Percentiles rank a stretch among this genome's conserved stretches.
phyloP scores from a whole-genome alignment of 1,284 basidiomycete genomes.

The Fomitiporia mediterranea region DNA sequence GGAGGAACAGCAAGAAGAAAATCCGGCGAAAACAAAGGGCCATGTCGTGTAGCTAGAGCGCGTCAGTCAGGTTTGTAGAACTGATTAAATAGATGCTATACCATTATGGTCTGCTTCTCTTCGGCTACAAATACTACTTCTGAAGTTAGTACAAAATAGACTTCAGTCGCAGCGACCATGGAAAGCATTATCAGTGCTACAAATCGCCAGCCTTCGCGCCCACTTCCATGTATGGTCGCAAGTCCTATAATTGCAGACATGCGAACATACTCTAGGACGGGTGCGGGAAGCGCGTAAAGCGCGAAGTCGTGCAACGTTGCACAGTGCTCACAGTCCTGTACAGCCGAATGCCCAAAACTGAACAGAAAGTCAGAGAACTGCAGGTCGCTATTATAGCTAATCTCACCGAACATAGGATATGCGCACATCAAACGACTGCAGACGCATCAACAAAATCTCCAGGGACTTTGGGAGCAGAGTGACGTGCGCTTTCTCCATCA shows the following conservation, averaged over 20 bases:
- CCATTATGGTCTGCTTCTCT: not conserved
- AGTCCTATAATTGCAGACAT: constrained; percentile 53
- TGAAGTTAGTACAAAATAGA: not conserved
- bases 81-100: too few species aligned
- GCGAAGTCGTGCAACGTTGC: constrained; percentile 52
- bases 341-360: constrained; percentile 61
- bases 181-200: constrained; percentile 43
- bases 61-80: not conserved
- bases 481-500: constrained; percentile 34
- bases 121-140: not conserved
- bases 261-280: constrained; percentile 54
- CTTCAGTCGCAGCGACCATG: constrained; percentile 32
- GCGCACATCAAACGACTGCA: constrained; percentile 56
- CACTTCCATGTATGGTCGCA: constrained; percentile 36
- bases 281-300: constrained; percentile 49
- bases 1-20: constrained; percentile 55
- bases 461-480: constrained; percentile 39
- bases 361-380: not conserved
- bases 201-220: constrained; percentile 45
- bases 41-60: constrained; percentile 58
- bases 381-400: not conserved
- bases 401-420: constrained; percentile 55
- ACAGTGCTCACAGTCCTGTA: constrained; percentile 61
- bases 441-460: constrained; percentile 48
- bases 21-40: constrained; percentile 48